These are phyloP conservation scores for Phalaenopsis aphrodite DNA, from an alignment of 106 monocot genomes.

Conservation along the genomic window DNA sequence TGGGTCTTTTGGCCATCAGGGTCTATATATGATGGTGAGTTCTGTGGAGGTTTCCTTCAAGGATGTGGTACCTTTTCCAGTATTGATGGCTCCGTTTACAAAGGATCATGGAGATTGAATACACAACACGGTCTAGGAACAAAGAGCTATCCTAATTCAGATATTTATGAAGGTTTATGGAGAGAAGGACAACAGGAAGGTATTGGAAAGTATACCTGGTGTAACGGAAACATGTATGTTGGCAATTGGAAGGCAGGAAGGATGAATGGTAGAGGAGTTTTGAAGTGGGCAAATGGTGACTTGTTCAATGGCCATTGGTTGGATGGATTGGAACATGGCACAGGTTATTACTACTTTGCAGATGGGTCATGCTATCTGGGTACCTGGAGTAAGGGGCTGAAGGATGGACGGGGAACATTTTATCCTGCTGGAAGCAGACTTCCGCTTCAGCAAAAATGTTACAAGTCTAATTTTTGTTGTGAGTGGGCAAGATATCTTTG, in stretches of 20 bases:
- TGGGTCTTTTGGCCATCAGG: constrained; percentile 66
- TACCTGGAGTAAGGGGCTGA: constrained; percentile 84
- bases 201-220: constrained; percentile 68
- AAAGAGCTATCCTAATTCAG: constrained; percentile 55
- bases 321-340: constrained; percentile 73
- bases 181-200: constrained; percentile 83
- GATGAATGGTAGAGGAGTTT: constrained; percentile 79
- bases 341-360: constrained; percentile 60
- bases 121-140: constrained; percentile 71
- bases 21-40: constrained; percentile 66
- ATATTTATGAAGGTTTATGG: constrained; percentile 80
- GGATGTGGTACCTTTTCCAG: constrained; percentile 57
- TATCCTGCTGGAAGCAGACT: constrained; percentile 52
- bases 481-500: constrained; percentile 16
- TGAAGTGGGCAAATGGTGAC: constrained; percentile 84
- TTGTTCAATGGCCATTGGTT: constrained; percentile 69
- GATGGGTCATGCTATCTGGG: constrained; percentile 73
- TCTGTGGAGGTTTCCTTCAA: constrained; percentile 79
- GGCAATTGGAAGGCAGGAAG: constrained; percentile 85
- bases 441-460: constrained; percentile 21
- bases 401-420: constrained; percentile 79
- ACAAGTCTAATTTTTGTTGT: constrained; percentile 14
- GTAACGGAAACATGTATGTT: constrained; percentile 58
- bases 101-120: constrained; percentile 83
- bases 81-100: constrained; percentile 61